phyloP scores from a whole-genome alignment of 2,329 filamentous ascomycete genomes.

The Knoxdaviesia proteae region DNA sequence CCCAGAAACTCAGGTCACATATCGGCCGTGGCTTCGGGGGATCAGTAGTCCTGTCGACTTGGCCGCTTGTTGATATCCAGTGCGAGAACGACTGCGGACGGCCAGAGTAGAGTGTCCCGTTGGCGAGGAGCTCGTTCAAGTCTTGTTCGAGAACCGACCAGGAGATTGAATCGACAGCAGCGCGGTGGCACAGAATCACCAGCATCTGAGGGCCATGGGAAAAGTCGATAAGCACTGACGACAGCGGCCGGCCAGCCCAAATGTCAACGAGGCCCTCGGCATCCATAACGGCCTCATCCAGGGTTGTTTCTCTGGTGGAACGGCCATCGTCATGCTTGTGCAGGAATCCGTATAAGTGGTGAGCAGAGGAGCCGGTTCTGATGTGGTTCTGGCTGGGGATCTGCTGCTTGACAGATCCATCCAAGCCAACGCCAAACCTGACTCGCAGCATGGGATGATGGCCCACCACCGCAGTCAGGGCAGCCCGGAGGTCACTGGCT shows the following conservation, averaged over 20 bases:
- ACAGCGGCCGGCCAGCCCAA: constrained; percentile 28
- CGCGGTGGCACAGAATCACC: constrained; percentile 28
- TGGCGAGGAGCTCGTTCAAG: constrained; percentile 24
- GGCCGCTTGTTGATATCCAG: constrained; percentile 15
- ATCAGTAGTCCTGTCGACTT: constrained; percentile 14
- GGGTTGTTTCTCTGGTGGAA: too few species aligned
- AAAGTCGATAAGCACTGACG: constrained; percentile 24
- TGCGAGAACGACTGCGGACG: constrained; percentile 24
- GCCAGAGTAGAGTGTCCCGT: constrained; percentile 21
- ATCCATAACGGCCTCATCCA: background rate
- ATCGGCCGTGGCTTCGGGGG: too few species aligned
- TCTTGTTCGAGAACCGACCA: constrained; percentile 29
- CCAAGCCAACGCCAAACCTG: constrained; percentile 17
- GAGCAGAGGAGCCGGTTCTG: too few species aligned
- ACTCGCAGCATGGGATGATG: constrained; percentile 31
- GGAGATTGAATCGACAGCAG: constrained; percentile 27
- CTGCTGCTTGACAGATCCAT: background rate
- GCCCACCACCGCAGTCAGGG: constrained; percentile 24
- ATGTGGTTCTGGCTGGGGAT: too few species aligned
- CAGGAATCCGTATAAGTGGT: too few species aligned
- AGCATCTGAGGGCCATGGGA: constrained; percentile 23
- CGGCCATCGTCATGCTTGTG: too few species aligned
- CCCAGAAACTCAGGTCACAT: constrained; percentile 24
- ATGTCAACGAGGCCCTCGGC: constrained; percentile 25
- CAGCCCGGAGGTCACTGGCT: constrained; percentile 19